Evolutionary conservation across 75 land plant genomes (phyloP).

Genomic region (Selaginella moellendorffii): DNA sequence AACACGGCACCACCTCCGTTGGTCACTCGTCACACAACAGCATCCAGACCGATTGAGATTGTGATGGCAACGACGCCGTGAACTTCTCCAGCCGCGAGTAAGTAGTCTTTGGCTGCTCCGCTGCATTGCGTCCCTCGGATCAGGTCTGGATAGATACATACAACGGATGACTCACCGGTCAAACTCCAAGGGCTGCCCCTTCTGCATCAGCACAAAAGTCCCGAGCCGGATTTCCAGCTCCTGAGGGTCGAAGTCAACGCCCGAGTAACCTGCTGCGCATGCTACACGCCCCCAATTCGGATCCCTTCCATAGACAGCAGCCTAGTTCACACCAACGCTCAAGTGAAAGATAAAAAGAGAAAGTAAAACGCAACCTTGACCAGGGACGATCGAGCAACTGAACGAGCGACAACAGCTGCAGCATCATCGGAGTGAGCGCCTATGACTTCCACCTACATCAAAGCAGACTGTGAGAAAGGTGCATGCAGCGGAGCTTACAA

Average conservation of each 20-base stretch:
- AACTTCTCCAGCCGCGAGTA: conserved; percentile 55
- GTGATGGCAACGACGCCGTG: conserved; percentile 62
- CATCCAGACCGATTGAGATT: conserved; percentile 59
- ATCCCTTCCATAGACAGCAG: conserved; percentile 93
- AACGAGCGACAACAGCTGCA: conserved; percentile 73
- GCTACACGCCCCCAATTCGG: conserved; percentile 99
- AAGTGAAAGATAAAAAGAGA: not conserved
- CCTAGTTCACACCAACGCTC: conserved; percentile 24
- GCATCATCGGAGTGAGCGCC: conserved; percentile 61
- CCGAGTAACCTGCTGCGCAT: conserved; percentile 93
- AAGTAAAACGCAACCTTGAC: conserved; percentile 34
- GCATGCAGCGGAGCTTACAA: conserved; percentile 4
- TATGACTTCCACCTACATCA: conserved; percentile 56
- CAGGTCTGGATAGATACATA: not conserved
- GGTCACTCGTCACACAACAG: not conserved
- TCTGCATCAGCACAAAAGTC: conserved; percentile 58
- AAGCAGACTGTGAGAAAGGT: not conserved
- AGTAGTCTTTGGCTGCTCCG: conserved; percentile 61
- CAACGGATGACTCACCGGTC: conserved; percentile 39
- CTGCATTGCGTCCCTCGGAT: conserved; percentile 20
- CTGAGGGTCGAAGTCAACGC: conserved; percentile 53
- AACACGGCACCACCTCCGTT: not conserved
- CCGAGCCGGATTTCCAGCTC: conserved; percentile 63
- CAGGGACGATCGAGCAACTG: conserved; percentile 90
- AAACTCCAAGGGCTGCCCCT: conserved; percentile 75